Evolutionary conservation across 108 stramenopile species (phyloP).

Genomic region (Mediolabrus comicus): DNA sequence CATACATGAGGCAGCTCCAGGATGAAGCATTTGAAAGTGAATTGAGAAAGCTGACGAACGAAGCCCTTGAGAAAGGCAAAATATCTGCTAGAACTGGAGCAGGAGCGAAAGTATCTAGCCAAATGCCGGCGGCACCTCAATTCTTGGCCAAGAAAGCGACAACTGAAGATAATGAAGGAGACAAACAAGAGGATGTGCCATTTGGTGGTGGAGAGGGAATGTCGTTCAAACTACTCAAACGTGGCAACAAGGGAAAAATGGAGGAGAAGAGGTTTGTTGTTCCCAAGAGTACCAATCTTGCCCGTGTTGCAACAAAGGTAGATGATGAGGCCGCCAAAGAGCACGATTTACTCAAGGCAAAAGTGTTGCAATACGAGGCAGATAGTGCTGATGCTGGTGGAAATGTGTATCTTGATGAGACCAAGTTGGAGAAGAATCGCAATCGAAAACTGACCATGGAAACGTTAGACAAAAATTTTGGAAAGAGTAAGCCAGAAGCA

Average conservation of each 20-base stretch:
- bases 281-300: slow-evolving; percentile 80
- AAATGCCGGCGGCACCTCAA: slow-evolving; percentile 77
- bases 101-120: slow-evolving; percentile 61
- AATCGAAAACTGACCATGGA: slow-evolving; percentile 81
- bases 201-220: slow-evolving; percentile 76
- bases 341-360: slow-evolving; percentile 80
- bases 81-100: slow-evolving; percentile 56
- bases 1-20: slow-evolving; percentile 78
- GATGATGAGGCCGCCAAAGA: slow-evolving; percentile 86
- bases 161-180: slow-evolving; percentile 34
- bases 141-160: slow-evolving; percentile 60
- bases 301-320: slow-evolving; percentile 71
- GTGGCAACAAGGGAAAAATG: slow-evolving; percentile 89
- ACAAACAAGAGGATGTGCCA: slow-evolving; percentile 26
- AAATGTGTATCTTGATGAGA: slow-evolving; percentile 86
- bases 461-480: slow-evolving; percentile 82
- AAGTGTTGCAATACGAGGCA: slow-evolving; percentile 84
- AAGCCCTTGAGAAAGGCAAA: slow-evolving; percentile 86
- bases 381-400: slow-evolving; percentile 77
- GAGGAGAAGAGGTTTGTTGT: slow-evolving; percentile 87
- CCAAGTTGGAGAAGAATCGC: slow-evolving; percentile 78
- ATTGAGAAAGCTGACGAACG: slow-evolving; percentile 80
- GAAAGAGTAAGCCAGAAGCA: slow-evolving; percentile 51
- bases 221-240: slow-evolving; percentile 86
- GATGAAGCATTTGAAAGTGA: slow-evolving; percentile 88